Evolutionary conservation across 1,284 basidiomycete genomes (phyloP).

Genomic region (Rhodotorula mucilaginosa): DNA sequence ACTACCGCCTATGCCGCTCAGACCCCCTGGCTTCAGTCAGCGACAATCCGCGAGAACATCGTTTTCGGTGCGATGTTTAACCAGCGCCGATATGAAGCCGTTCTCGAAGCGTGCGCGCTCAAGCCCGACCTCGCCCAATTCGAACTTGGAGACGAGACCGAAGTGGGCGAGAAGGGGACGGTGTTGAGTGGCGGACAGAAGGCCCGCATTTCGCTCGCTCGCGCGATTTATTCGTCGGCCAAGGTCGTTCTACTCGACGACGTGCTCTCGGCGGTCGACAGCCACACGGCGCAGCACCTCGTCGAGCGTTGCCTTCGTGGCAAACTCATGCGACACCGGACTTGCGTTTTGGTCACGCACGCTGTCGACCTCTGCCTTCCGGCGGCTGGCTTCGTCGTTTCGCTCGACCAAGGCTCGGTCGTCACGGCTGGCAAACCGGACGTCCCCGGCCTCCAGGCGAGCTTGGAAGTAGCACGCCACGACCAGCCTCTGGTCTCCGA

Average conservation of each 20-base stretch:
- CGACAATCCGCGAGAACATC: conserved; percentile 76
- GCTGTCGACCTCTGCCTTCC: conserved; percentile 63
- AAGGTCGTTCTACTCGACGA: conserved; percentile 51
- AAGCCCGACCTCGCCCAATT: conserved; percentile 68
- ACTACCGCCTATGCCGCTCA: conserved; percentile 84
- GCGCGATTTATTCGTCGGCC: conserved; percentile 51
- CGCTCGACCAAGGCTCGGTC: conserved; percentile 48
- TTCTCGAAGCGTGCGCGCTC: conserved; percentile 77
- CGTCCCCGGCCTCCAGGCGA: background rate
- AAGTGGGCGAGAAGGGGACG: conserved; percentile 68
- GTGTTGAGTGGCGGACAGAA: conserved; percentile 52
- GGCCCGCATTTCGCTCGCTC: conserved; percentile 42
- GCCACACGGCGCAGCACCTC: conserved; percentile 47
- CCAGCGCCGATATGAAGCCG: conserved; percentile 65
- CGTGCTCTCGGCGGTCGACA: conserved; percentile 52
- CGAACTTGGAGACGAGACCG: conserved; percentile 77
- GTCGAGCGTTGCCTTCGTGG: conserved; percentile 54
- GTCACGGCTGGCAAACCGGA: conserved; percentile 45
- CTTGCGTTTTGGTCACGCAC: conserved; percentile 80
- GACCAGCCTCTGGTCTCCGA: background rate
- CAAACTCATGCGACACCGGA: conserved; percentile 62
- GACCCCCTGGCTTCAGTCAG: conserved; percentile 74
- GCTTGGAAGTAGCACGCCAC: background rate
- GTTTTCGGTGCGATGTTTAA: conserved; percentile 69
- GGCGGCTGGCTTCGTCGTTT: conserved; percentile 50